Evolutionary conservation across 345 rosid species (phyloP).

Genomic region (Barbarea vulgaris): DNA sequence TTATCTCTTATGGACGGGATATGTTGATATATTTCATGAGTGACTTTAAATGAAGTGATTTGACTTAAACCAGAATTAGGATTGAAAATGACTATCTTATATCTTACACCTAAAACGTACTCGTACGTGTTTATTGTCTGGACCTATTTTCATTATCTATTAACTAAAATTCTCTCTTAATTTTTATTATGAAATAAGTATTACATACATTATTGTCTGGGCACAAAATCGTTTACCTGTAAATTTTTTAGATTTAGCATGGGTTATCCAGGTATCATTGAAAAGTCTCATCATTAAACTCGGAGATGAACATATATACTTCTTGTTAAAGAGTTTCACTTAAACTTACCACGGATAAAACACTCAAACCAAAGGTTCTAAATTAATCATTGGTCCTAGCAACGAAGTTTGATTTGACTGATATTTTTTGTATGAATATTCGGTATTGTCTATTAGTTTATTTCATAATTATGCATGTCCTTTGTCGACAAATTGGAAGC

Average conservation of each 20-base stretch:
- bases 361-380: not conserved
- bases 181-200: not conserved
- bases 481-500: not conserved
- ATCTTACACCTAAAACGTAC: not conserved
- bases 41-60: constrained; percentile 5
- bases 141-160: not conserved
- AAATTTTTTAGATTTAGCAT: not conserved
- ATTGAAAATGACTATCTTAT: not conserved
- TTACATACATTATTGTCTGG: not conserved
- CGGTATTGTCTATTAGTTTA: not conserved
- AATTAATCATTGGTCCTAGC: not conserved
- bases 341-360: not conserved
- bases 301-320: not conserved
- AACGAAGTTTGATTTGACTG: not conserved
- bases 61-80: constrained; percentile 15
- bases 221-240: not conserved
- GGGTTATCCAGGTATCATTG: not conserved
- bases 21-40: not conserved
- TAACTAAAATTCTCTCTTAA: not conserved
- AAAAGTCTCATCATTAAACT: not conserved
- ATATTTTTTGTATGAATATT: not conserved
- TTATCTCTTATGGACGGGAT: too few relatives aligned
- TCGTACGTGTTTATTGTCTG: not conserved
- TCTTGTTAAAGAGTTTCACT: not conserved
- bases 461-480: not conserved